Base-by-base conservation (phyloP, 495 filamentous ascomycete genomes). In the Pyronema domesticum region DNA sequence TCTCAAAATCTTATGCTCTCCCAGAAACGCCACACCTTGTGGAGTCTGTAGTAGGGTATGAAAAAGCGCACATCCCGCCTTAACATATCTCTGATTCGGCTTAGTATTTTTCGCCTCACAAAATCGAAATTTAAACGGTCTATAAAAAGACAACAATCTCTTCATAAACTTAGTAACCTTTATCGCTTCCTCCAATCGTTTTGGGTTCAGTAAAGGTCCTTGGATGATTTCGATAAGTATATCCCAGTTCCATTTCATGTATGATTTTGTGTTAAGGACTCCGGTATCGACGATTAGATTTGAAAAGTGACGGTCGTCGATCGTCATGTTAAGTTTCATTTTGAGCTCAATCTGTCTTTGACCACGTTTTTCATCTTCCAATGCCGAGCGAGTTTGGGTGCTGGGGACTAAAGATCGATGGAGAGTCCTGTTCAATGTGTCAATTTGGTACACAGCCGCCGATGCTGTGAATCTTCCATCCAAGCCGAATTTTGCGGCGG, bases 121-220 rank as follows among this genome's bases (percentile, higher is more conserved):
- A 60, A 95, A 98, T 50, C 88, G 82, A 65, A 86, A 89, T 65
- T 98, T 98, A 73, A 98, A 96, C 6, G 91, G 91, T 14, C 89
- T 77, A 65, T 94, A 94, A 59, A 98, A 98, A 47, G 85, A 89
- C 64, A 95, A 78, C 47, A 98, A 76, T 1, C 93, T 76, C 68
- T 96, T 95, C 60, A 94, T 80, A 64, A 96, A 96, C 60, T 95
- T 96, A 6, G 86, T 89, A 18, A 80, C 85, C 65, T 89, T 93
- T 64, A 95, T 86, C 3, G 89, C 89, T 65, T 98, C 93, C 59
- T 94, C 86, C 8, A 96, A 75, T 42, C 91, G 76, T 66, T 94
- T 95, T 6, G 87, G 77, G 60, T 89, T 94, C n/a, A 83, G 80
- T 37, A 98, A 68, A 4, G 91, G 91, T 0, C 93, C 93, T 65